Conservation (phyloP, 345 rosid genomes). For the Nephelium lappaceum region DNA sequence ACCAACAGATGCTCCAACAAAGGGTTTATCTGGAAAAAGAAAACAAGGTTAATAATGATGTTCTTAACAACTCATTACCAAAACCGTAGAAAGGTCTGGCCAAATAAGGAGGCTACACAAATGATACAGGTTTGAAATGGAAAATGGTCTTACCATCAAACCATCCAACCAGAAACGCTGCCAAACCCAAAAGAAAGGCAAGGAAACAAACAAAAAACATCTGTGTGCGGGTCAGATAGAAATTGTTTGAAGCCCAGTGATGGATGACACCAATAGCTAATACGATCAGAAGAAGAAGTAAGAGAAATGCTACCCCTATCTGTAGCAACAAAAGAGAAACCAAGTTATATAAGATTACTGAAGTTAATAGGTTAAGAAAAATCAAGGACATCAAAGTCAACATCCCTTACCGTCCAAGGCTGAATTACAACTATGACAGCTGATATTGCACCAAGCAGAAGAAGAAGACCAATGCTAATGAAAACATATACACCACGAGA, state of each 20-base stretch:
- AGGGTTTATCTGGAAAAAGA: conserved; percentile 71
- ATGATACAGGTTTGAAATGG: conserved; percentile 10
- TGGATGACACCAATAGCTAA: conserved; percentile 94
- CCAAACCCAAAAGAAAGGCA: conserved; percentile 93
- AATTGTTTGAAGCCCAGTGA: conserved; percentile 99
- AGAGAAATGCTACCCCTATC: conserved; percentile 90
- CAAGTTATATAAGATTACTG: conserved; percentile 31
- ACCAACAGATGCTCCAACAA: conserved; percentile 99
- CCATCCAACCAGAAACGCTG: conserved; percentile 97
- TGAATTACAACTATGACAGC: conserved; percentile 73
- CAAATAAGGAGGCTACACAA: conserved; percentile 19
- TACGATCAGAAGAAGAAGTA: conserved; percentile 83
- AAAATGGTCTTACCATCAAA: conserved; percentile 58
- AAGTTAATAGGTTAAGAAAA: conserved; percentile 21
- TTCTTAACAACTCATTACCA: conserved; percentile 14
- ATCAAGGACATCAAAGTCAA: conserved; percentile 19
- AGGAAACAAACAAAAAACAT: conserved; percentile 88
- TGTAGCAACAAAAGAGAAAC: conserved; percentile 42
- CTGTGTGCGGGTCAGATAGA: conserved; percentile 91
- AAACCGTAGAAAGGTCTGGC: conserved; percentile 2
- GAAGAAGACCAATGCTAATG: conserved; percentile 85
- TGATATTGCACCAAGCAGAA: conserved; percentile 90
- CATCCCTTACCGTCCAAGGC: conserved; percentile 89
- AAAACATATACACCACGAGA: conserved; percentile 88
- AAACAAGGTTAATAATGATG: conserved; percentile 20